phyloP scores from a whole-genome alignment of 495 filamentous ascomycete species.

The Penicillium arizonense region DNA sequence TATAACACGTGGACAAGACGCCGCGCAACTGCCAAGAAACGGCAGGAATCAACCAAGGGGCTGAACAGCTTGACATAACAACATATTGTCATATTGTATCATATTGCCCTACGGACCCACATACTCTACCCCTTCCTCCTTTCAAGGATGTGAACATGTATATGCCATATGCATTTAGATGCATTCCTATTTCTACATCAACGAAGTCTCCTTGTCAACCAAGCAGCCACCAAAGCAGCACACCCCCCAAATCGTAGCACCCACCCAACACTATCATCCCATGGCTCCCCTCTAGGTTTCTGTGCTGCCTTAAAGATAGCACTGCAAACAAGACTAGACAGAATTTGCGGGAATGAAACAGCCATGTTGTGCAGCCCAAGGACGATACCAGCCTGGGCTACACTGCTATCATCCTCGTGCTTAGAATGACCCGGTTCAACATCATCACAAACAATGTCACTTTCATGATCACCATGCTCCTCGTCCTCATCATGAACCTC shows the following conservation, averaged over 20 bases:
- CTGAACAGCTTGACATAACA: not conserved
- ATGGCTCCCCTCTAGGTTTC: slow-evolving; percentile 76
- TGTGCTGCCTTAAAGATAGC: slow-evolving; percentile 78
- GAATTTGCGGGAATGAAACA: slow-evolving; percentile 81
- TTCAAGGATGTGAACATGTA: not conserved
- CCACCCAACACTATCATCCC: slow-evolving; percentile 83
- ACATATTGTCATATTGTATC: not conserved
- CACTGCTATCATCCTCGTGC: slow-evolving; percentile 26
- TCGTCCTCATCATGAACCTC: slow-evolving; percentile 11
- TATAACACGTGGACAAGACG: slow-evolving; percentile 21
- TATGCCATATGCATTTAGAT: not conserved
- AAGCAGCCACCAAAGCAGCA: slow-evolving; percentile 75
- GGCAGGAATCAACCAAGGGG: slow-evolving; percentile 2
- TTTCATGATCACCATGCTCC: not conserved
- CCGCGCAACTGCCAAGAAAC: slow-evolving; percentile 19
- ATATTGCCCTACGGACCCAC: too few relatives aligned
- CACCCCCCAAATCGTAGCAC: slow-evolving; percentile 78
- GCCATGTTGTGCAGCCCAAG: slow-evolving; percentile 92
- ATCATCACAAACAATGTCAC: slow-evolving; percentile 11
- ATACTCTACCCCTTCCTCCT: too few relatives aligned
- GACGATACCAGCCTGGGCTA: slow-evolving; percentile 77
- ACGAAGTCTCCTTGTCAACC: slow-evolving; percentile 47
- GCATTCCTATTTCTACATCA: not conserved
- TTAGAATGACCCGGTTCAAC: slow-evolving; percentile 25
- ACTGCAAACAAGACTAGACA: slow-evolving; percentile 78